Percentiles rank a stretch among this genome's conserved stretches.
phyloP scores from a whole-genome alignment of 345 rosid species.

The Salix brachista region DNA sequence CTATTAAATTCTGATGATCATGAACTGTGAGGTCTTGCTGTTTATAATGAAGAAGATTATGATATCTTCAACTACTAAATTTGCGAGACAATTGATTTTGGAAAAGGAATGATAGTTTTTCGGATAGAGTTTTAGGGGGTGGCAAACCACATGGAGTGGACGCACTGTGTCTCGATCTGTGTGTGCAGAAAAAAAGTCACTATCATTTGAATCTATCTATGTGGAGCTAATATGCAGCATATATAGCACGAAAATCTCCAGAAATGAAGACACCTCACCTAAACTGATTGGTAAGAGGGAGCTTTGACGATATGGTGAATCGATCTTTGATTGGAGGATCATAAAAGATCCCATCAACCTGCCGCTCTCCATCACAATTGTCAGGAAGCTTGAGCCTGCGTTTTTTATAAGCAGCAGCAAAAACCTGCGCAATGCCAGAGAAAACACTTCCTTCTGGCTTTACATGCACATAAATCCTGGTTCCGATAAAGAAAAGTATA shows the following conservation, averaged over 20 bases:
- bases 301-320: conserved; percentile 32
- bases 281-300: conserved; percentile 52
- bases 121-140: no score
- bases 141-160: no score
- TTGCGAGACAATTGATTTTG: no score
- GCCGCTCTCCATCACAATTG: conserved; percentile 4
- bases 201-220: no score
- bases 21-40: no score
- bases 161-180: no score
- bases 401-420: conserved; percentile 54
- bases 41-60: no score
- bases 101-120: no score
- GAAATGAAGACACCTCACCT: conserved; percentile 38
- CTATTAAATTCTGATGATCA: no score
- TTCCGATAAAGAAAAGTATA: conserved; percentile 52
- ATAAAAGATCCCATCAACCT: conserved; percentile 19
- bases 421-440: conserved; percentile 45
- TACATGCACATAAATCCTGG: conserved; percentile 47
- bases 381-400: conserved; percentile 31
- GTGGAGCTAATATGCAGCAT: neutral
- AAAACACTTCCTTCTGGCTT: conserved; percentile 69
- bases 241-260: neutral
- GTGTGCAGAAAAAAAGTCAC: no score
- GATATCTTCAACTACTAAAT: no score
- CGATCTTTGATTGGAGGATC: conserved; percentile 49